These are phyloP conservation scores for Hypoxylon intermedium DNA, from an alignment of 495 filamentous ascomycete species.

Conservation along the genomic window DNA sequence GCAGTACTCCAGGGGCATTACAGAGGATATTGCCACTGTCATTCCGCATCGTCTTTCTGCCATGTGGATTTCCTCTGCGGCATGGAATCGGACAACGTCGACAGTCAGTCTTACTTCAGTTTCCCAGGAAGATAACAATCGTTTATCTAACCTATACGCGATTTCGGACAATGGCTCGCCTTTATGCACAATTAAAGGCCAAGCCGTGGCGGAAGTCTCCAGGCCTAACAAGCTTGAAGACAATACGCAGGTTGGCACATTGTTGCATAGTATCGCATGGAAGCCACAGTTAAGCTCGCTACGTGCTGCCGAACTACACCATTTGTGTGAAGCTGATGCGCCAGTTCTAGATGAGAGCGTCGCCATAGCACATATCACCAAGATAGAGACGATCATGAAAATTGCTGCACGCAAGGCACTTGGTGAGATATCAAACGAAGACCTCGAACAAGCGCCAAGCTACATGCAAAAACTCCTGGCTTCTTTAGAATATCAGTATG, in stretches of 20 bases:
- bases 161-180: no score
- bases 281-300: constrained; percentile 38
- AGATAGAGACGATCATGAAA: constrained; percentile 7
- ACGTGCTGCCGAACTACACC: constrained; percentile 7
- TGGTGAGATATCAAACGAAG: background rate
- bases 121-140: no score
- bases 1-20: background rate
- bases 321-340: constrained; percentile 4
- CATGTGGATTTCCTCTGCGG: constrained; percentile 28
- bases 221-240: background rate
- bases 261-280: constrained; percentile 36
- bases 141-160: no score
- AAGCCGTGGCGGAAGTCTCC: constrained; percentile 4
- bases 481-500: background rate
- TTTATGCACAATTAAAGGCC: constrained; percentile 19
- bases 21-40: constrained; percentile 2
- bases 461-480: background rate
- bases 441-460: background rate
- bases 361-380: constrained; percentile 2
- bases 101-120: no score
- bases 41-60: constrained; percentile 22
- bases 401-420: no score
- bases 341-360: constrained; percentile 7
- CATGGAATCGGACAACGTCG: constrained; percentile 30
- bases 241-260: constrained; percentile 14